Percentiles rank a stretch among this genome's conserved stretches.
phyloP scores from a whole-genome alignment of 306 rosid genomes.

The Malus asiatica region DNA sequence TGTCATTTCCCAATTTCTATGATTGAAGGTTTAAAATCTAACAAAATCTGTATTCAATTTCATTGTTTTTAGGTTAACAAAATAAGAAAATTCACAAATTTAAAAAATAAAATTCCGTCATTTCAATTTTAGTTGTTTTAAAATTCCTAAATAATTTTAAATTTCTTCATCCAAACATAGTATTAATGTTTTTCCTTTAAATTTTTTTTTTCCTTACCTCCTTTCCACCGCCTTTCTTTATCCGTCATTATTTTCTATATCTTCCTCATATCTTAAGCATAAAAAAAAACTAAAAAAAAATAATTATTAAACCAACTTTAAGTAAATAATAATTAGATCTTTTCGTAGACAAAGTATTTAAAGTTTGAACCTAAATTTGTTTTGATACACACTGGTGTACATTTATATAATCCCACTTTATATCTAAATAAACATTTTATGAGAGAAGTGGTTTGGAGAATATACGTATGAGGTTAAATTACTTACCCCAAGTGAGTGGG shows the following conservation, averaged over 20 bases:
- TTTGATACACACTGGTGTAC: not conserved
- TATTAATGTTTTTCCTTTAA: too few relatives aligned
- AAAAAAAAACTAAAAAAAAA: not conserved
- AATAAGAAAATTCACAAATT: too few relatives aligned
- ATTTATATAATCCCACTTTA: not conserved
- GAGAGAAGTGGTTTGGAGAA: conserved; percentile 9
- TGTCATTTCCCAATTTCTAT: too few relatives aligned
- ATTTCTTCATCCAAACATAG: too few relatives aligned
- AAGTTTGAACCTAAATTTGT: conserved; percentile 35
- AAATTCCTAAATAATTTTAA: too few relatives aligned
- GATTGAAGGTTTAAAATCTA: too few relatives aligned
- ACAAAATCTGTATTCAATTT: too few relatives aligned
- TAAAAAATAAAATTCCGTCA: too few relatives aligned
- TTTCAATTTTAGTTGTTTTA: too few relatives aligned
- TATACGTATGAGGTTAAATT: not conserved
- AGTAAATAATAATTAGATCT: not conserved
- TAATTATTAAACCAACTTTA: not conserved
- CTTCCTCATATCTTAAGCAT: too few relatives aligned
- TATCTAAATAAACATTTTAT: conserved; percentile 13
- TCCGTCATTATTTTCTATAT: too few relatives aligned
- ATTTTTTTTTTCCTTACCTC: not conserved
- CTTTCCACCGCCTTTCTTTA: not conserved
- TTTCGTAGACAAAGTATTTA: conserved; percentile 8
- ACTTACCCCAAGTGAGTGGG: not conserved
- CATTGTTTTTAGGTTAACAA: too few relatives aligned